Base-by-base conservation (phyloP, 1,139 yeast species). In the Scheffersomyces illinoinensis region DNA sequence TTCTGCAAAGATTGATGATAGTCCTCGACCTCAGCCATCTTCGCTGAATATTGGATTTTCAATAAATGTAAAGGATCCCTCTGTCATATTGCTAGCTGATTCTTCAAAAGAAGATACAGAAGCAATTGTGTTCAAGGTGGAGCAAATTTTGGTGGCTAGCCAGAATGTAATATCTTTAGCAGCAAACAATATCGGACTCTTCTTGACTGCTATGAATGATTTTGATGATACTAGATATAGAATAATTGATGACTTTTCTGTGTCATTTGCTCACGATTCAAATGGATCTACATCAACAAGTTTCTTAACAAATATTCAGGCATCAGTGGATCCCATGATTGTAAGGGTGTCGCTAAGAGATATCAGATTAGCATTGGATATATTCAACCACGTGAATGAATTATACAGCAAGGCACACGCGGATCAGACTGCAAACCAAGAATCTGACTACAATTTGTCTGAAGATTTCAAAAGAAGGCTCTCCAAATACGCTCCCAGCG, bases 41-140 rank as follows among this genome's bases (percentile, higher is more conserved):
- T 43, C 52, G 58, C 56, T 20, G 62, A 57, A 8, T 53, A 68
- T 80, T 60, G 87, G 88, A 1, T 87, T 85, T 68, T 85, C 93
- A 0, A 71, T 93, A 21, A 91, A 90, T 67, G 75, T 95, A 54
- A 85, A 87, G n/a, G 88, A 91, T 59, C 89, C 96, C 0, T 90
- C 97, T 0, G 79, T 95, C 19, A 86, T 91, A 48, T 73, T 96
- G 49, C 76, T 96, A 55, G 97, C 97, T 0, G 92, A 93, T 70
- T 91, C 97, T 0, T 81, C 89, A 1, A 77, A 81, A 14, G 69
- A 73, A 1, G 84, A 88, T 62, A 86, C 97, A 0, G 97, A 93
- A 66, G 99, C 99, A 0, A 83, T 95, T 60, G 97, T 95, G 1
- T 90, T 95, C 74, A 91, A 91, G 66, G 87, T 93, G 19, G 96